Conservation (phyloP, 257 asterid genomes). For the Echites panduratus region DNA sequence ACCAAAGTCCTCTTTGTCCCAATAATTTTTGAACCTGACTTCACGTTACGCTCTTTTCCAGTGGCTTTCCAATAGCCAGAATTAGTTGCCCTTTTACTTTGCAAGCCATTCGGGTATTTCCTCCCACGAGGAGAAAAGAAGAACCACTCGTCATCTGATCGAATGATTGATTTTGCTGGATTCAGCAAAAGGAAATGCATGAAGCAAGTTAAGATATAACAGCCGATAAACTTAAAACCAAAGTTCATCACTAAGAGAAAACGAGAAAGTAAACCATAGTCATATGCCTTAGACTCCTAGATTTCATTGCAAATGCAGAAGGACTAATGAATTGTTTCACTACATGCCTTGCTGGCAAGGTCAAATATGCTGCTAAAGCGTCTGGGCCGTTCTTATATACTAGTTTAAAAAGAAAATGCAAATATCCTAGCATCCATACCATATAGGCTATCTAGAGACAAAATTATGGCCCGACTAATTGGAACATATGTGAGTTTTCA, state of each 20-base stretch:
- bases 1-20: slow-evolving; percentile 87
- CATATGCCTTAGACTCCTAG: not conserved
- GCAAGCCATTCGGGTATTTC: slow-evolving; percentile 87
- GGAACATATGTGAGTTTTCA: not conserved
- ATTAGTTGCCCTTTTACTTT: slow-evolving; percentile 73
- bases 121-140: slow-evolving; percentile 81
- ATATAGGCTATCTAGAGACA: too few species aligned
- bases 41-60: slow-evolving; percentile 69
- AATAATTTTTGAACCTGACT: slow-evolving; percentile 51
- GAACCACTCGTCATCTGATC: slow-evolving; percentile 85
- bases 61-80: slow-evolving; percentile 95
- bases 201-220: not conserved
- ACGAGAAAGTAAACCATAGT: not conserved
- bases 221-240: not conserved
- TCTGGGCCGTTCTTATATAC: not conserved
- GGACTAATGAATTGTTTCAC: not conserved
- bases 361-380: not conserved
- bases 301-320: not conserved
- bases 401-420: not conserved
- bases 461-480: not conserved
- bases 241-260: not conserved
- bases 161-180: slow-evolving; percentile 53
- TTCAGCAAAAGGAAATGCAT: slow-evolving; percentile 2
- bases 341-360: not conserved
- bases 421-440: not conserved